Base-by-base conservation (phyloP, 2,329 filamentous ascomycete species). In the Talaromyces sp. region DNA sequence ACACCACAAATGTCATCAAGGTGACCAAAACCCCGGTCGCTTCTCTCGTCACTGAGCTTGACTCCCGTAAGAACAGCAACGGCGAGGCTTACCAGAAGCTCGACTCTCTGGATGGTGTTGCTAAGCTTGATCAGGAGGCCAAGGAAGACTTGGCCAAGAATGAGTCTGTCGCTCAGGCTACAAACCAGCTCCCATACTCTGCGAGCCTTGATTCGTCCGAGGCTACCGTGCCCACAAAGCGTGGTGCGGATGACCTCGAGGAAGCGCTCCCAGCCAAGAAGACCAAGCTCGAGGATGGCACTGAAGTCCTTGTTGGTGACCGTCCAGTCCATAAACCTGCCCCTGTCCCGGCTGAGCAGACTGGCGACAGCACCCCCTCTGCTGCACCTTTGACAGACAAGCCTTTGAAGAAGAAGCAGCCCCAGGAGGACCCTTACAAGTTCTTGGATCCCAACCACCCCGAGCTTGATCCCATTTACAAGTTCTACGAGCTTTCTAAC, bases 351-450 rank as follows among this genome's bases (percentile, higher is more conserved):
- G 66, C 58, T 11, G 66, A 65, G 44, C 49, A 47, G 1, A 58
- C 66, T 17, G 64, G 63, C 19, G 60, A 61, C 13, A 62, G 51
- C 30, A 57, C 57, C 30, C 61, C 64, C n/a, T 57, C 63, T 2
- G 43, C 49, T 14, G 42, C 58, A 29, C 47, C 53, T 8, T 52
- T 55, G 8, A 44, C 59, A 7, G 56, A 56, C 20, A 29, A 64
- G 47, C 58, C 61, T 4, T 59, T 64, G 32, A 69, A 67, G 52
- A 76, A 74, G 63, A 70, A 67, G 55, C 75, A 70, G 30, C 67
- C 67, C 2, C 74, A 79, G 61, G 94, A 97, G 72, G 94, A 99
- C 71, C 90, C 92, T 4, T 99, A 96, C 82, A 97, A 96, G 70
- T 99, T 91, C 69, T 82, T 99, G 36, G 74, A 86, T 8, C 75